Evolutionary conservation across 352 stramenopile genomes (phyloP).

Genomic region (Pythium plurisporium): DNA sequence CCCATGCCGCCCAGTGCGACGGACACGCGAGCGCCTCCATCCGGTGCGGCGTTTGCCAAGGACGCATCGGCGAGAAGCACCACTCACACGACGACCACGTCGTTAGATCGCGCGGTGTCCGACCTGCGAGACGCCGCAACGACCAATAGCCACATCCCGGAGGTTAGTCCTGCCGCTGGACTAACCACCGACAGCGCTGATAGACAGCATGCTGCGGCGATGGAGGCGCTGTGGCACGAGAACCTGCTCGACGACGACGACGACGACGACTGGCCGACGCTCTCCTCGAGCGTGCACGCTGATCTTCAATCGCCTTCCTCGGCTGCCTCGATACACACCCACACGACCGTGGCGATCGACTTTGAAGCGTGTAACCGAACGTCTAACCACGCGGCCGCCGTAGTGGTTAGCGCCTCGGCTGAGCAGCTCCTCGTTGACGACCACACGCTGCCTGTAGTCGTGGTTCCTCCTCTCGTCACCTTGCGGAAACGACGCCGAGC

Average conservation of each 20-base stretch:
- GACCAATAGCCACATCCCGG: background rate
- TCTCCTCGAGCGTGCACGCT: no score
- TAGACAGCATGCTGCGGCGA: background rate
- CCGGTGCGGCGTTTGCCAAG: background rate
- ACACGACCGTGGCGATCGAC: background rate
- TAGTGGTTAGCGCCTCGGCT: background rate
- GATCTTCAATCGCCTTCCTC: no score
- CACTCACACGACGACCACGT: background rate
- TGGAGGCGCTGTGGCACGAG: constrained; percentile 12
- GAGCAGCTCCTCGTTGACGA: background rate
- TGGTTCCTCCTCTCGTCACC: background rate
- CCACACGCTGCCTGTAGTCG: background rate
- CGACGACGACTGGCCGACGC: constrained; percentile 5
- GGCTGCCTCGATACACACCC: no score
- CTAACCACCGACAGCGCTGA: background rate
- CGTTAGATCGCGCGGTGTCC: background rate
- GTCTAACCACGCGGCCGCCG: background rate
- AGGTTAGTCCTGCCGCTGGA: background rate
- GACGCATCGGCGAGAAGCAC: background rate
- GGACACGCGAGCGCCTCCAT: background rate
- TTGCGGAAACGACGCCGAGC: constrained; percentile 28
- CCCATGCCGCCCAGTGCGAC: constrained; percentile 13
- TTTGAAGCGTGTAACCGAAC: background rate
- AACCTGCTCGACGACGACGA: constrained; percentile 2
- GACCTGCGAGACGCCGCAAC: background rate